A percentile compares a stretch with the other conserved stretches of the same genome.
Evolutionary conservation across 192 early-diverging fungal genomes (phyloP).

Genomic region (Linnemannia elongata): DNA sequence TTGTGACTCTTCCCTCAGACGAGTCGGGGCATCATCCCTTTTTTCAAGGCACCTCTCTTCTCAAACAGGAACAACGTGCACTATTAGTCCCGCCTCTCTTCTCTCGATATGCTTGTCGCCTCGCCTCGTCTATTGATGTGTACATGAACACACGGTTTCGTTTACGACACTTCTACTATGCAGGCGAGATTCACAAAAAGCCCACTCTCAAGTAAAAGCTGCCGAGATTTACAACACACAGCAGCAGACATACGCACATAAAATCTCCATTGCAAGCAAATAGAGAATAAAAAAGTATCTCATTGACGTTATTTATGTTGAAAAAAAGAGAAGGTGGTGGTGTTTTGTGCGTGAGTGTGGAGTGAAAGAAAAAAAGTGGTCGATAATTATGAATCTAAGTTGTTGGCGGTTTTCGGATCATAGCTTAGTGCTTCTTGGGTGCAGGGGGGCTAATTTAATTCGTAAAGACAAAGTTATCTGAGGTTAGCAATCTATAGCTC

Average conservation of each 20-base stretch:
- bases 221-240: neutral
- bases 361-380: slow-evolving; percentile 20
- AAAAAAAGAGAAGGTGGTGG: neutral
- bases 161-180: neutral
- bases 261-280: neutral
- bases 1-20: neutral
- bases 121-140: neutral
- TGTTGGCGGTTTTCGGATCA: neutral
- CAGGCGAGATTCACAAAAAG: neutral
- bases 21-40: neutral
- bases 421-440: slow-evolving; percentile 52
- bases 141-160: neutral
- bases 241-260: neutral
- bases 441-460: slow-evolving; percentile 34
- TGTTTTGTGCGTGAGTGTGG: slow-evolving; percentile 9
- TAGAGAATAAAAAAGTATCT: neutral
- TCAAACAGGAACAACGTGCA: neutral
- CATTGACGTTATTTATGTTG: neutral
- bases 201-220: neutral
- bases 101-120: neutral
- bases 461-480: neutral
- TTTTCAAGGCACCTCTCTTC: neutral
- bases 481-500: neutral
- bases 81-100: neutral
- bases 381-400: slow-evolving; percentile 40